phyloP scores from a whole-genome alignment of 257 asterid species.

The Solanum phureja region DNA sequence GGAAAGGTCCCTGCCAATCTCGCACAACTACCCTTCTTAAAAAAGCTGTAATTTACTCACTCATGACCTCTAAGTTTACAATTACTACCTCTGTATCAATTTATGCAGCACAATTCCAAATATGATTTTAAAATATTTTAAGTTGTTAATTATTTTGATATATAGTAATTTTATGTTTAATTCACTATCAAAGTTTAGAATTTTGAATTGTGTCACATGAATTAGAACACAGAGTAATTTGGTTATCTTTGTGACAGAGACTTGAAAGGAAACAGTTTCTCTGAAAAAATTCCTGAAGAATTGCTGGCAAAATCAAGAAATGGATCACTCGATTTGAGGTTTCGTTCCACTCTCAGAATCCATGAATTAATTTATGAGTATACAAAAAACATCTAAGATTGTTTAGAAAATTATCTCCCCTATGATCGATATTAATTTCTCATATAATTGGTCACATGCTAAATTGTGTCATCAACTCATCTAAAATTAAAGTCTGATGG shows the following conservation, averaged over 20 bases:
- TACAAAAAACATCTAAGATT: not conserved
- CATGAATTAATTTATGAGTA: not conserved
- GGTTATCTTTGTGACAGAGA: not conserved
- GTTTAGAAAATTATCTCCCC: not conserved
- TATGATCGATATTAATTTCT: no score
- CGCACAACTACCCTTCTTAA: not conserved
- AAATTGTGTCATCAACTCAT: not conserved
- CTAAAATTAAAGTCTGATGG: not conserved
- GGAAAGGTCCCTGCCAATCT: conserved; percentile 11
- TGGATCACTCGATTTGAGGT: not conserved
- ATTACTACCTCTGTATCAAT: not conserved
- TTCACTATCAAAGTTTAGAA: not conserved
- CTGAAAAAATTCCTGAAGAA: not conserved
- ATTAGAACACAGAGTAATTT: not conserved
- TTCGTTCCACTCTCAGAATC: not conserved
- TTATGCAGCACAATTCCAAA: not conserved
- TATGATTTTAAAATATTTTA: no score
- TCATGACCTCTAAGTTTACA: not conserved
- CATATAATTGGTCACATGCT: not conserved
- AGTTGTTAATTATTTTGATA: no score
- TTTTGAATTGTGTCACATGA: not conserved
- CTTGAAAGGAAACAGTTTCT: conserved; percentile 6
- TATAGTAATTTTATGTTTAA: no score
- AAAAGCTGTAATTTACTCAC: conserved; percentile 4
- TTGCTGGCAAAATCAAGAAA: not conserved